These are phyloP conservation scores for Scedosporium aurantiacum DNA, from an alignment of 2,329 filamentous ascomycete genomes.

Conservation along the genomic window DNA sequence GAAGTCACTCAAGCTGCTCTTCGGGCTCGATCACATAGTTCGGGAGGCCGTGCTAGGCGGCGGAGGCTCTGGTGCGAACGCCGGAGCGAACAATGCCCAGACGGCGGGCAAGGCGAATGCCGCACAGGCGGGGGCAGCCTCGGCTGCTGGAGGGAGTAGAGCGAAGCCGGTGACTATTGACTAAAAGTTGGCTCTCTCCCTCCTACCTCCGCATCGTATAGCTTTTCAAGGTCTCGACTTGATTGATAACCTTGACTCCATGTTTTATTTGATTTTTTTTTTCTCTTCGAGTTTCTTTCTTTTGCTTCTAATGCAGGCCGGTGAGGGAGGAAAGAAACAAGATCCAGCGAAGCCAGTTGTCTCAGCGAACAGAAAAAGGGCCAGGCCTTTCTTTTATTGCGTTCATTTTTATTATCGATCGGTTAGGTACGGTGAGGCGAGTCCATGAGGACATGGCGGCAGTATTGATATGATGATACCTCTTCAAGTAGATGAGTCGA, in stretches of 20 bases:
- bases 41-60: constrained; percentile 1
- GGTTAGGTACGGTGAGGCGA: not conserved
- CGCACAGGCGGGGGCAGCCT: not conserved
- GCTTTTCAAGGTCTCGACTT: too few species aligned
- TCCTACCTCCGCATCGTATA: too few species aligned
- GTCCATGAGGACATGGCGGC: not conserved
- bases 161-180: constrained; percentile 3
- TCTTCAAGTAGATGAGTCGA: constrained; percentile 3
- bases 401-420: not conserved
- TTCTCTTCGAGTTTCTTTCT: not conserved
- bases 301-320: not conserved
- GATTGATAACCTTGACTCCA: not conserved
- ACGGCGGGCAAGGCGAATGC: not conserved
- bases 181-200: not conserved
- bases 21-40: constrained; percentile 9
- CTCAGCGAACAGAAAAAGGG: too few species aligned
- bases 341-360: not conserved
- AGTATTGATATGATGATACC: constrained; percentile 5
- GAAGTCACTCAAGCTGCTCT: constrained; percentile 8
- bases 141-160: not conserved
- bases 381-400: not conserved
- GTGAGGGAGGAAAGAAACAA: not conserved
- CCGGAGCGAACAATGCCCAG: not conserved
- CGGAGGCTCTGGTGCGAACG: not conserved
- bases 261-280: not conserved